Conservation (phyloP, 140 eudicot genomes). For the Senecio squalidus region DNA sequence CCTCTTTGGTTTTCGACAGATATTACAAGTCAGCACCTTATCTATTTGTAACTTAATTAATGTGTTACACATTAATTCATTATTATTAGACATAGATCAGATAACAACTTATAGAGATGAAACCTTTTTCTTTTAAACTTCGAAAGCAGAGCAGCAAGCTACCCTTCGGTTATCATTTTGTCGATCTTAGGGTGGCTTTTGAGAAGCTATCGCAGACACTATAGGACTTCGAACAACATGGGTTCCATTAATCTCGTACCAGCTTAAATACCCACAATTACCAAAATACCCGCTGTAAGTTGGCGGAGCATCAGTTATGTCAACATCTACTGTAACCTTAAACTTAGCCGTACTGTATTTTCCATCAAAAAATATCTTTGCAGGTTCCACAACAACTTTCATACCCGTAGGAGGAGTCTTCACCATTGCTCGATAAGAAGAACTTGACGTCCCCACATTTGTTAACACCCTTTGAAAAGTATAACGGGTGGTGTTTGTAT, state of each 20-base stretch:
- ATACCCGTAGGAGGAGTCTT: constrained; percentile 23
- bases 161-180: not conserved
- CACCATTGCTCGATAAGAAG: constrained; percentile 23
- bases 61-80: not conserved
- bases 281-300: constrained; percentile 32
- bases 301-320: constrained; percentile 22
- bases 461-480: constrained; percentile 37
- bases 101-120: not conserved
- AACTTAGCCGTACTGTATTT: constrained; percentile 33
- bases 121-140: not conserved
- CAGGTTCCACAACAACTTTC: constrained; percentile 34
- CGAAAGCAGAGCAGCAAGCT: not conserved
- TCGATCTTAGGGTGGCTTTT: constrained; percentile 8
- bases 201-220: constrained; percentile 37
- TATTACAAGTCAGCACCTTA: too few species aligned
- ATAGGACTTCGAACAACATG: constrained; percentile 43
- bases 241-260: constrained; percentile 37
- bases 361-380: constrained; percentile 14
- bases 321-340: constrained; percentile 29
- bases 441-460: constrained; percentile 24
- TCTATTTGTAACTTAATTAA: too few species aligned
- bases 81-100: not conserved
- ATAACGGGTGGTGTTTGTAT: constrained; percentile 28
- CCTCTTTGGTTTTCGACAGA: too few species aligned
- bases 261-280: constrained; percentile 36